Conservation (phyloP, 148 eudicot species). For the Amaranthus hypochondriacus region DNA sequence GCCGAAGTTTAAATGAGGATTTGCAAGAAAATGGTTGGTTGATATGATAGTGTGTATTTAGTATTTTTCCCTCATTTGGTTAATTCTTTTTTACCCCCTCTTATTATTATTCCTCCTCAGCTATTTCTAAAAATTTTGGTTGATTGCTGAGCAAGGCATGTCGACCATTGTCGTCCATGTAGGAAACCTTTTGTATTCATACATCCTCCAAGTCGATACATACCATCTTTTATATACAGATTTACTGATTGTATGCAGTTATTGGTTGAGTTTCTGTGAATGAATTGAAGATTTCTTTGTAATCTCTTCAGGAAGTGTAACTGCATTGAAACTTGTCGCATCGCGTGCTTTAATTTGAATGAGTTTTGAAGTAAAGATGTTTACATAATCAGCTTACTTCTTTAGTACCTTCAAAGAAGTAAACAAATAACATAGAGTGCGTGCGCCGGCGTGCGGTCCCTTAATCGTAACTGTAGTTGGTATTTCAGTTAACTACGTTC, state of each 20-base stretch:
- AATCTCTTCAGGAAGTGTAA: background rate
- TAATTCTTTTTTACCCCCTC: slow-evolving; percentile 13
- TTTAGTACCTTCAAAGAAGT: background rate
- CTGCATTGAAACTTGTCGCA: background rate
- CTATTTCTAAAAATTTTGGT: background rate
- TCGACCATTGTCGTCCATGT: background rate
- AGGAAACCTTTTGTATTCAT: slow-evolving; percentile 23
- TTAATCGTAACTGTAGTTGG: too few relatives aligned
- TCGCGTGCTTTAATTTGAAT: background rate
- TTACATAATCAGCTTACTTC: background rate
- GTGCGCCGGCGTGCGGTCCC: too few relatives aligned
- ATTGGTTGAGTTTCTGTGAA: background rate
- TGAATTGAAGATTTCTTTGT: background rate
- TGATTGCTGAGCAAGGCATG: slow-evolving; percentile 14
- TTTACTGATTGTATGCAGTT: background rate
- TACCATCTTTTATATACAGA: slow-evolving; percentile 19
- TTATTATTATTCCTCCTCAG: background rate
- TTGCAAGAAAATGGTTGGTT: slow-evolving; percentile 22
- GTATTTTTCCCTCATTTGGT: slow-evolving; percentile 25
- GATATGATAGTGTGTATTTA: slow-evolving; percentile 31
- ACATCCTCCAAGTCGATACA: slow-evolving; percentile 19
- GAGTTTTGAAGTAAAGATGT: background rate
- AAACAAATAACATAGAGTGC: too few relatives aligned
- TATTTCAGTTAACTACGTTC: too few relatives aligned
- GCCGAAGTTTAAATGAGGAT: slow-evolving; percentile 20